Base-by-base conservation (phyloP, 441 rosid genomes). In the Arabidopsis hybrid region DNA sequence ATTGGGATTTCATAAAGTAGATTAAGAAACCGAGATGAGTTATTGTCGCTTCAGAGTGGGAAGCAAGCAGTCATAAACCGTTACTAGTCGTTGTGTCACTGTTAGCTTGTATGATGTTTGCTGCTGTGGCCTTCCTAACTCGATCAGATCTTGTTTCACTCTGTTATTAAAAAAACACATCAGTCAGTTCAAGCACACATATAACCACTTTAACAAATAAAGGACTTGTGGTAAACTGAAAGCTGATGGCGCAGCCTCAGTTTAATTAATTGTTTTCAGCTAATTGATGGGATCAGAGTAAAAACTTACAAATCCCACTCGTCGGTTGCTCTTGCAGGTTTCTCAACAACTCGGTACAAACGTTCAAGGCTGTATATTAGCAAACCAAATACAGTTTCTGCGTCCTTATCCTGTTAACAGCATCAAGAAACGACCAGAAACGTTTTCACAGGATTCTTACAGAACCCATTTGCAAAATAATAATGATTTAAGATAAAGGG, bases 251-350 rank as follows among this genome's bases (percentile, higher is more conserved):
- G 13, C 8, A 46, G 21, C 17, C 10, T 55, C 11, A 7, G 13
- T 31, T 47, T 46, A 36, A 46, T 21, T 21, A 21, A 21, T 21
- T 21, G 26, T 21, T 57, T 10, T 50, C 12, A 16, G 61, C 47
- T 70, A n/a, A 47, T 55, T 53, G 26, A 40, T 55, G 69, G 57
- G 31, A 34, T 58, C 8, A 35, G 18, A 1, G 31, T 35, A 16
- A 50, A 17, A 60, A 87, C 95, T 73, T 49, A 95, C 99, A 85
- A 84, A 46, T 85, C 85, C 97, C 97, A 95, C 86, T 92, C 99
- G 14, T 90, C 97, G 14, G 95, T 89, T 65, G 83, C 85, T 79
- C 80, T 81, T 68, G 97, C 99, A 72, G 92, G 94, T 36, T 84
- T 65, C 85, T 91, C 86, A 47, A 86, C 92, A 29, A 96, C 93